A percentile compares a stretch with the other conserved stretches of the same genome.
Evolutionary conservation across 2,329 filamentous ascomycete species (phyloP).

Genomic region (Fusarium veterinarium): DNA sequence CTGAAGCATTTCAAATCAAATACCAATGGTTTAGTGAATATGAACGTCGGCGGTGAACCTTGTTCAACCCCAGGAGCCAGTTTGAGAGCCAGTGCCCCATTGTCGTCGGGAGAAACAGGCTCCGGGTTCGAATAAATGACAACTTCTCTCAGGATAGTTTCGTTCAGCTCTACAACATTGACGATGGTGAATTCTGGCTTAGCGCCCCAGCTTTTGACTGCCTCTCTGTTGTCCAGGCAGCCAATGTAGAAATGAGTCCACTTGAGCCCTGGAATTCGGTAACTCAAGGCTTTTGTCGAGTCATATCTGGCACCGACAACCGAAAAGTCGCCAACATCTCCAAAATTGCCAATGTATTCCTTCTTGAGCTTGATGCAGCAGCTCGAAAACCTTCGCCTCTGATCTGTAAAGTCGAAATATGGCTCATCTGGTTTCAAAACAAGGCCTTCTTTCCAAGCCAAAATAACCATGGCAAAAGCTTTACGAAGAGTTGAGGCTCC

Average conservation of each 20-base stretch:
- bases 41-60: slow-evolving; percentile 56
- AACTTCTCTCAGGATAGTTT: slow-evolving; percentile 63
- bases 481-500: slow-evolving; percentile 67
- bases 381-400: slow-evolving; percentile 53
- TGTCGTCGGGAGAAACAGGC: slow-evolving; percentile 53
- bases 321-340: slow-evolving; percentile 86
- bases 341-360: slow-evolving; percentile 81
- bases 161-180: slow-evolving; percentile 69
- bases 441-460: slow-evolving; percentile 77
- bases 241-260: slow-evolving; percentile 88
- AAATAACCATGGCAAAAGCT: slow-evolving; percentile 75
- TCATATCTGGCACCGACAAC: slow-evolving; percentile 81
- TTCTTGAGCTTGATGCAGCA: slow-evolving; percentile 87
- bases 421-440: slow-evolving; percentile 84
- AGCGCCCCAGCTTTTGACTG: slow-evolving; percentile 61
- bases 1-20: slow-evolving; percentile 85
- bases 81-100: slow-evolving; percentile 57
- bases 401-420: slow-evolving; percentile 71
- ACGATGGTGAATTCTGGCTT: slow-evolving; percentile 74
- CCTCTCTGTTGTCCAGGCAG: slow-evolving; percentile 76
- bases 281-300: slow-evolving; percentile 67
- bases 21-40: slow-evolving; percentile 78
- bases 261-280: slow-evolving; percentile 64
- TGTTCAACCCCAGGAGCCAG: slow-evolving; percentile 58
- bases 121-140: slow-evolving; percentile 58